Evolutionary conservation across 1,284 basidiomycete genomes (phyloP).

Genomic region (Ceraceosorus guamensis): DNA sequence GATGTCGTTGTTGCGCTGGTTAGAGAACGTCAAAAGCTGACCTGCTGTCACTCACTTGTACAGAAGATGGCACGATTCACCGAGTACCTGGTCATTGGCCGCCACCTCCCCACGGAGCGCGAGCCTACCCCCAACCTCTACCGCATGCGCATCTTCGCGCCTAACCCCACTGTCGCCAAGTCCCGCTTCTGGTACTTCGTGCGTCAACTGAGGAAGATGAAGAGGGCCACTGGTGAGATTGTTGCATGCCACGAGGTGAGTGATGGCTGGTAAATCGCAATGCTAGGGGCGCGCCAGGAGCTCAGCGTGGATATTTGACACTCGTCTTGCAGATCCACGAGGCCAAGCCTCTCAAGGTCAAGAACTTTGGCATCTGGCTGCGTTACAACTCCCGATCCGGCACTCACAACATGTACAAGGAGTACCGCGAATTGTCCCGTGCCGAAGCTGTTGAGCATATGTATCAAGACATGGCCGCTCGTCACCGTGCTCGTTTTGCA

Average conservation of each 20-base stretch:
- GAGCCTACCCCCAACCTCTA: conserved; percentile 93
- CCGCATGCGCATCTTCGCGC: conserved; percentile 99
- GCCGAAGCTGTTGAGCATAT: conserved; percentile 91
- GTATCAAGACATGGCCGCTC: conserved; percentile 99
- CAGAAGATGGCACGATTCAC: neutral
- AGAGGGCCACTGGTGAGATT: conserved; percentile 98
- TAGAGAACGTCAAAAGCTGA: no score
- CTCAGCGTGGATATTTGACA: neutral
- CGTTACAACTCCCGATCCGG: conserved; percentile 64
- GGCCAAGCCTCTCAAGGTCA: conserved; percentile 94
- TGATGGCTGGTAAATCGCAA: conserved; percentile 37
- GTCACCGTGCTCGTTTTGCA: conserved; percentile 97
- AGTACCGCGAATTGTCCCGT: conserved; percentile 92
- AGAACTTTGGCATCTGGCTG: conserved; percentile 99
- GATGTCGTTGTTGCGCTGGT: no score
- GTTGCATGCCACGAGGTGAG: conserved; percentile 94
- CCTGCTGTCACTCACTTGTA: no score
- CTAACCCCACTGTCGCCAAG: conserved; percentile 96
- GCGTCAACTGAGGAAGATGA: conserved; percentile 78
- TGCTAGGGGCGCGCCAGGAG: neutral
- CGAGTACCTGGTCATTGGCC: conserved; percentile 96
- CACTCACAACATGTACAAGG: conserved; percentile 59
- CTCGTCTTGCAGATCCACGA: conserved; percentile 54
- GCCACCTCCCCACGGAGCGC: conserved; percentile 87
- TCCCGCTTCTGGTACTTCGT: conserved; percentile 99